These are phyloP conservation scores for Arachnomyces sp. DNA, from an alignment of 2,329 filamentous ascomycete genomes.

Conservation along the genomic window DNA sequence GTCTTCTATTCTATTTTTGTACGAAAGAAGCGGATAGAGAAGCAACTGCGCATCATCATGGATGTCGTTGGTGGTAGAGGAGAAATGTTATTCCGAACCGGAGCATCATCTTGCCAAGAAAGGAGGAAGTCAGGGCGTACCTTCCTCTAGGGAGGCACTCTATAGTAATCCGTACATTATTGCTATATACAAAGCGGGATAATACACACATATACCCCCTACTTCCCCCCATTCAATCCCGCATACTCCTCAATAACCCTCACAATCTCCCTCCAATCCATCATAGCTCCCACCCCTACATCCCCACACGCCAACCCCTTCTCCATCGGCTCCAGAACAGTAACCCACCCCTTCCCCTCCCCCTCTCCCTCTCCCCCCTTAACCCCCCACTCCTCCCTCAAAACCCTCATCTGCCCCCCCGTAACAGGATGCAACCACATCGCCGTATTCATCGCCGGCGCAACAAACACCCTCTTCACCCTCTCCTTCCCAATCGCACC, in stretches of 20 bases:
- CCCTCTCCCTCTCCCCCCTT: conserved; percentile 16
- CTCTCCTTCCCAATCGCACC: conserved; percentile 16
- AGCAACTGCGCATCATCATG: no score
- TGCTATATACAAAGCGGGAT: no score
- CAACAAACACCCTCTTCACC: conserved; percentile 61
- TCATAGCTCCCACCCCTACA: conserved; percentile 70
- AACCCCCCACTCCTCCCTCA: conserved; percentile 63
- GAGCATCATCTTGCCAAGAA: no score
- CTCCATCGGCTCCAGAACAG: conserved; percentile 21
- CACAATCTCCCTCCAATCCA: conserved; percentile 65
- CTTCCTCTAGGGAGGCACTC: no score
- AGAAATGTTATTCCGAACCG: no score
- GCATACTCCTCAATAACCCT: conserved; percentile 44
- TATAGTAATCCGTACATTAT: no score
- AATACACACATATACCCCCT: no score
- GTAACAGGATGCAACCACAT: conserved; percentile 86
- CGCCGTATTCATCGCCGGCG: conserved; percentile 71
- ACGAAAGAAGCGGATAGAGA: no score
- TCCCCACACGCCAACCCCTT: conserved; percentile 66
- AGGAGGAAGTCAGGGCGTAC: no score
- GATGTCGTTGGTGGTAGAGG: no score
- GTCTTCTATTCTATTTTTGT: no score
- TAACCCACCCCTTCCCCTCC: conserved; percentile 28
- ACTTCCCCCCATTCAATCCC: no score
- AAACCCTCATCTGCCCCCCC: conserved; percentile 54